phyloP scores from a whole-genome alignment of 2,329 filamentous ascomycete species.

The Fusarium tricinctum region DNA sequence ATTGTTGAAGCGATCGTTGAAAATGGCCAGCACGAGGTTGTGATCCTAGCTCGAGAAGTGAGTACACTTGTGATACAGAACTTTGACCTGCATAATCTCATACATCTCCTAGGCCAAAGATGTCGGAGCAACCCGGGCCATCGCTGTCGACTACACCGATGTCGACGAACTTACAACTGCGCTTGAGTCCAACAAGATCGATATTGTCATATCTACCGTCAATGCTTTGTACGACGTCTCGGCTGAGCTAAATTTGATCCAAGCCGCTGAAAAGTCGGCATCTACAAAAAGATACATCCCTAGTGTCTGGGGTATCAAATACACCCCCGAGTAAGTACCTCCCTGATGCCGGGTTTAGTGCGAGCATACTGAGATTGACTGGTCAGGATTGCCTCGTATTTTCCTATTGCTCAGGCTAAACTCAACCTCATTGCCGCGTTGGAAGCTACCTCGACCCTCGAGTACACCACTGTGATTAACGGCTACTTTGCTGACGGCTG shows the following conservation, averaged over 20 bases:
- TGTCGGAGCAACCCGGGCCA: neutral
- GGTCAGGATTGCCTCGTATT: neutral
- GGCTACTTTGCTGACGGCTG: constrained; percentile 2
- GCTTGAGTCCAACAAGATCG: neutral
- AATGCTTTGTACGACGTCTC: neutral
- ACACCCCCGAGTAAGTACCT: neutral
- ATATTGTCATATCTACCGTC: neutral
- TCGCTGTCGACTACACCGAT: neutral
- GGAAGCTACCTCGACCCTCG: neutral
- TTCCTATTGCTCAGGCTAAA: neutral
- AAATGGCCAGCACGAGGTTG: neutral
- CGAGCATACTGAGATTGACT: no score
- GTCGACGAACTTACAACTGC: neutral
- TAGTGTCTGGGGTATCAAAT: neutral
- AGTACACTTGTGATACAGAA: fast-evolving
- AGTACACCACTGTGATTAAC: neutral
- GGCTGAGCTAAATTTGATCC: neutral
- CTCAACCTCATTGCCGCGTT: neutral
- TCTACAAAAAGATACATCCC: constrained; percentile 1
- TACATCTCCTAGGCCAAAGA: neutral
- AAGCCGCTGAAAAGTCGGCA: neutral
- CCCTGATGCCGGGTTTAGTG: no score
- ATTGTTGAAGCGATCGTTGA: neutral
- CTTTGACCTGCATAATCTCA: neutral
- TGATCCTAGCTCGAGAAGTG: neutral